These are phyloP conservation scores for Physcomitrium patens DNA, from an alignment of 225 moss, liverwort and hornwort species.

Conservation along the genomic window DNA sequence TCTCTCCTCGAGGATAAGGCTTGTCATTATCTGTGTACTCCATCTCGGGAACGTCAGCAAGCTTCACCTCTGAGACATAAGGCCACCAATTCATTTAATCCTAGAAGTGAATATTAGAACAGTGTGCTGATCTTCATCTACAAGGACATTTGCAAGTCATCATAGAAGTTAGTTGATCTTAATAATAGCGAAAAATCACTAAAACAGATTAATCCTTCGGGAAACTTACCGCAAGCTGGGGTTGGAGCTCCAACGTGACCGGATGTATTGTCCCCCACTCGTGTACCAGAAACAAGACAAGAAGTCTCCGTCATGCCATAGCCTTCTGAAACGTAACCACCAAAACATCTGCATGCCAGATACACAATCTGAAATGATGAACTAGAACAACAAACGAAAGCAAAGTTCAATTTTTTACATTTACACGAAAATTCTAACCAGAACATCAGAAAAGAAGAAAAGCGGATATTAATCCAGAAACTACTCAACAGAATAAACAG, in stretches of 20 bases:
- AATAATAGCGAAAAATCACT: slow-evolving; percentile 3
- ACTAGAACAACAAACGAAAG: neutral
- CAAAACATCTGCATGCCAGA: slow-evolving; percentile 73
- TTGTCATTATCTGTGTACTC: slow-evolving; percentile 85
- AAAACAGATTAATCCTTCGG: slow-evolving; percentile 15
- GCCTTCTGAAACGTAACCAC: slow-evolving; percentile 85
- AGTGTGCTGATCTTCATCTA: neutral
- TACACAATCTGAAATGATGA: slow-evolving; percentile 19
- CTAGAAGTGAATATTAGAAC: slow-evolving; percentile 7
- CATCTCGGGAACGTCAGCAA: slow-evolving; percentile 95
- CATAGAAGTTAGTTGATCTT: slow-evolving; percentile 1
- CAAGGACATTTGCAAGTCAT: neutral
- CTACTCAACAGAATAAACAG: neutral
- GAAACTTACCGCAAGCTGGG: slow-evolving; percentile 67
- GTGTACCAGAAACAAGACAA: slow-evolving; percentile 66
- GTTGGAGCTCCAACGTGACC: slow-evolving; percentile 91
- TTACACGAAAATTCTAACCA: slow-evolving; percentile 10
- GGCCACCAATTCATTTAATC: slow-evolving; percentile 22
- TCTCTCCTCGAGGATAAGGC: slow-evolving; percentile 91
- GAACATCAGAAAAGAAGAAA: slow-evolving; percentile 14
- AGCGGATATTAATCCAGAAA: neutral
- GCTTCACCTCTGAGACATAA: slow-evolving; percentile 69
- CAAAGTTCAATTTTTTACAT: slow-evolving; percentile 15
- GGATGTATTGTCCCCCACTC: slow-evolving; percentile 65
- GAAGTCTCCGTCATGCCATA: slow-evolving; percentile 98